Base-by-base conservation (phyloP, 495 filamentous ascomycete species). In the Hypoxylon lienhwacheense region DNA sequence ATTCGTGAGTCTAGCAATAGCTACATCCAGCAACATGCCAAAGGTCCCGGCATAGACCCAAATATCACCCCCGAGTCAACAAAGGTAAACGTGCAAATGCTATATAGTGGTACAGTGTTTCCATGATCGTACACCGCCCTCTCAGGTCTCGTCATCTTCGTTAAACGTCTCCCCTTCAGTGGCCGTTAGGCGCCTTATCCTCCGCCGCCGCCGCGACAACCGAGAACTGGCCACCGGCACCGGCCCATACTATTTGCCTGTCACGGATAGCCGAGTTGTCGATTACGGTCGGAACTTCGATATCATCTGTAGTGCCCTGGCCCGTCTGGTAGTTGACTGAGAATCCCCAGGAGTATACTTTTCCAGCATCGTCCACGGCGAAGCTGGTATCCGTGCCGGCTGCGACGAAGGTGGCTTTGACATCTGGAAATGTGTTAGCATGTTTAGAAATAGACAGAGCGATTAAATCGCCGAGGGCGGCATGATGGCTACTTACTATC, bases 321-420 rank as follows among this genome's bases (percentile, higher is more conserved):
- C 84, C 85, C n/a, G 80, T 80, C 66, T 88, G 85, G 55, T 82
- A 85, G 42, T 78, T 80, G 7, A 71, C 71, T n/a, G 75, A 80
- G 67, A 85, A 86, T 0, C 86, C 86, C 86, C 85, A 89, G n/a
- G 76, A 76, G 52, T 77, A 85, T 2, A 83, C 81, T 28, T 71
- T 71, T 5, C 85, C 82, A 2, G 71, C 70, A 8, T 61, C 68
- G 16, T 75, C 73, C 41, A 88, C 67, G 2, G 74, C 81, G 49
- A 89, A 70, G 40, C 74, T 79, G 48, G 82, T 83, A 44, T 86
- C 80, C 1, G 73, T 72, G 11, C 78, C 81, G 25, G 70, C 60
- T 2, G 73, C 67, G 11, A 77, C 77, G 28, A 55, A 69, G 4
- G 44, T 59, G 39, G 40, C 58, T 1, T 70, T 34, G 2, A 70